These are phyloP conservation scores for Hydrangea macrophylla DNA, from an alignment of 148 eudicot species.

Conservation along the genomic window DNA sequence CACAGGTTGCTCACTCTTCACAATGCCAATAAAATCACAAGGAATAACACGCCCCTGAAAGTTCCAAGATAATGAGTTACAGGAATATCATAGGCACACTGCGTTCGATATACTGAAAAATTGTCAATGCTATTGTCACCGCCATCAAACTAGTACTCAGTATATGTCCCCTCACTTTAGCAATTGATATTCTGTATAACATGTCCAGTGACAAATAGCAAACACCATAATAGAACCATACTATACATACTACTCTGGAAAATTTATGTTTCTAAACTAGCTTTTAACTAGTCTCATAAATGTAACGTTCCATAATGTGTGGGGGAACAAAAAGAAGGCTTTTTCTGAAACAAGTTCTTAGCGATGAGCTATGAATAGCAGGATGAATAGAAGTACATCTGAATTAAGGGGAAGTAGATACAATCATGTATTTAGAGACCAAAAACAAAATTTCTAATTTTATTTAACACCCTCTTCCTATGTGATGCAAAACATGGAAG, in stretches of 20 bases:
- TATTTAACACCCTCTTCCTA: not conserved
- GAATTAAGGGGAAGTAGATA: not conserved
- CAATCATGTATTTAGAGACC: not conserved
- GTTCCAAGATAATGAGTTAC: conserved; percentile 20
- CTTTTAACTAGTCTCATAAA: not conserved
- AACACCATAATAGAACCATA: no score
- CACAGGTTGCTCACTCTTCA: conserved; percentile 92
- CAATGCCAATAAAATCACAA: conserved; percentile 96
- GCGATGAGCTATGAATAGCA: not conserved
- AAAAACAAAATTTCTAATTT: not conserved
- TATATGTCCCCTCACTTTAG: no score
- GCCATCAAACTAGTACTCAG: conserved; percentile 49
- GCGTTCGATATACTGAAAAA: conserved; percentile 6
- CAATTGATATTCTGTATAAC: not conserved
- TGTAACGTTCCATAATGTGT: no score
- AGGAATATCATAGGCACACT: conserved; percentile 9
- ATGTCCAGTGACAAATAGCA: not conserved
- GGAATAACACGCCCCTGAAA: conserved; percentile 95
- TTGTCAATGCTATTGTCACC: no score
- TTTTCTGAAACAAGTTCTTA: not conserved
- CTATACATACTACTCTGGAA: not conserved
- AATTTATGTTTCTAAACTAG: not conserved
- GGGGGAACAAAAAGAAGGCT: no score
- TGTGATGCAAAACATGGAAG: not conserved
- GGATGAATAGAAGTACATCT: not conserved